Evolutionary conservation across 495 filamentous ascomycete genomes (phyloP).

Genomic region (Neurospora africana): DNA sequence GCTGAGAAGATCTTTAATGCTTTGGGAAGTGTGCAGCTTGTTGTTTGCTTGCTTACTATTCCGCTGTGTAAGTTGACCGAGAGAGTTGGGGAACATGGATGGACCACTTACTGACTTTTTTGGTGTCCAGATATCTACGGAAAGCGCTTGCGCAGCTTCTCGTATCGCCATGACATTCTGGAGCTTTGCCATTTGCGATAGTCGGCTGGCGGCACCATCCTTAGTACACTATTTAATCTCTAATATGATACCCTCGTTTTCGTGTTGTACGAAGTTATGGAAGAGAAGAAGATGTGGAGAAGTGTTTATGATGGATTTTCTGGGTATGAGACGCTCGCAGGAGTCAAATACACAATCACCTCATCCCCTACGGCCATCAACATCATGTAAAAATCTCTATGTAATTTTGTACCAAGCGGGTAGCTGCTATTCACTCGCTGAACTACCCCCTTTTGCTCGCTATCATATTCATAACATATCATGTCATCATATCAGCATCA

Average conservation of each 20-base stretch:
- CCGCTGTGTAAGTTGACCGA: constrained; percentile 51
- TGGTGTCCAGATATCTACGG: constrained; percentile 62
- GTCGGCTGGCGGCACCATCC: not conserved
- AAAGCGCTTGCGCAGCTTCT: constrained; percentile 65
- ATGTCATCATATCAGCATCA: not conserved
- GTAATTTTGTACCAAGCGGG: not conserved
- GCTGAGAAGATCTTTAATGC: constrained; percentile 51
- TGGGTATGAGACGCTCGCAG: not conserved
- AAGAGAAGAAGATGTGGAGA: not conserved
- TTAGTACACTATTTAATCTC: not conserved
- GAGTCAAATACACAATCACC: not conserved
- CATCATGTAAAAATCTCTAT: not conserved
- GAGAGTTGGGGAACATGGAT: not conserved
- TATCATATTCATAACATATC: not conserved
- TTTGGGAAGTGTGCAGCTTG: constrained; percentile 66
- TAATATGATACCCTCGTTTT: constrained; percentile 1
- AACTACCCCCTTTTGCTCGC: not conserved
- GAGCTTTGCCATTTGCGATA: constrained; percentile 32
- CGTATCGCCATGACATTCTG: constrained; percentile 60
- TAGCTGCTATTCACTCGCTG: not conserved
- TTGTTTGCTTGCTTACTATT: constrained; percentile 59
- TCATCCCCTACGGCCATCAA: not conserved
- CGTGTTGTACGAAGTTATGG: not conserved
- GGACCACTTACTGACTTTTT: constrained; percentile 39
- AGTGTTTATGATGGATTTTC: not conserved